These are phyloP conservation scores for Pugionium dolabratum DNA, from an alignment of 345 rosid genomes.

Conservation along the genomic window DNA sequence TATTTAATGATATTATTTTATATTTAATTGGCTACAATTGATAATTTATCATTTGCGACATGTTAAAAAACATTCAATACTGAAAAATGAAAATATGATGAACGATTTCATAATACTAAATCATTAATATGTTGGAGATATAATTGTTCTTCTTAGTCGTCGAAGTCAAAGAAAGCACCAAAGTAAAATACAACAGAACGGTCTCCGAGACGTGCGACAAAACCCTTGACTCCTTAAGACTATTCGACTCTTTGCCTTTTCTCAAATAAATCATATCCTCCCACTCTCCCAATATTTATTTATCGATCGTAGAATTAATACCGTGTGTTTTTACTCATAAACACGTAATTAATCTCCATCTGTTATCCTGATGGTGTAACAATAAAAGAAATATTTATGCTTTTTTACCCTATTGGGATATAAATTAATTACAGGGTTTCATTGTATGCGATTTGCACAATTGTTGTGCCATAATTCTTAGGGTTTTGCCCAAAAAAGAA, in stretches of 20 bases:
- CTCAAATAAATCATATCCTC: background rate
- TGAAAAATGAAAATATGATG: too few species aligned
- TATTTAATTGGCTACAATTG: too few species aligned
- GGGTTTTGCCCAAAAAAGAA: background rate
- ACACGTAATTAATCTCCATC: too few species aligned
- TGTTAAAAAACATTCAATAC: too few species aligned
- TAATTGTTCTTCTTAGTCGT: background rate
- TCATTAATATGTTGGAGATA: too few species aligned
- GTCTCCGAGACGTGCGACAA: constrained; percentile 6
- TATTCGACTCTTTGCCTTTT: background rate
- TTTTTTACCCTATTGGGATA: too few species aligned
- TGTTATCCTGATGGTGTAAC: background rate
- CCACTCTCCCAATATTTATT: background rate
- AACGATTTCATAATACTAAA: too few species aligned
- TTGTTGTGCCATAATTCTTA: background rate
- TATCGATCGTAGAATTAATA: background rate
- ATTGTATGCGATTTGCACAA: background rate
- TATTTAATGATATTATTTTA: too few species aligned
- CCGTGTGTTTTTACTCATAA: background rate
- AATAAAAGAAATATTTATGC: too few species aligned
- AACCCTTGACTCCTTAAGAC: background rate
- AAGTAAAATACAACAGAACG: background rate
- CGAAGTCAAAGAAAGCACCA: background rate
- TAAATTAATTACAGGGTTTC: too few species aligned
- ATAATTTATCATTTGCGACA: too few species aligned